Conservation (phyloP, 352 stramenopile genomes). For the Paralagenidium karlingii region DNA sequence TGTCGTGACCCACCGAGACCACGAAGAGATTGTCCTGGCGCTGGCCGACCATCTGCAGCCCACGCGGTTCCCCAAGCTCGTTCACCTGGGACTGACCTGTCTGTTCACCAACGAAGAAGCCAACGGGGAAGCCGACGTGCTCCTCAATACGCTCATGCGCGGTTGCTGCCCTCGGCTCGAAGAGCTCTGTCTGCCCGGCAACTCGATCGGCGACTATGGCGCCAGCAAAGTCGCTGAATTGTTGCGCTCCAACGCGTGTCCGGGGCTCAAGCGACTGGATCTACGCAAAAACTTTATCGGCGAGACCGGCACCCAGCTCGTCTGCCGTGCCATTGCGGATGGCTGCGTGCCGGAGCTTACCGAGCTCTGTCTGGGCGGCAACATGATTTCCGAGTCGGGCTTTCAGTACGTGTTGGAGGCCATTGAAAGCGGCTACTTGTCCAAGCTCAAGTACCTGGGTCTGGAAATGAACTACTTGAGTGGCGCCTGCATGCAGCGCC, state of each 20-base stretch:
- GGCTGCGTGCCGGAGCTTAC: constrained; percentile 48
- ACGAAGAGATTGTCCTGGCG: constrained; percentile 72
- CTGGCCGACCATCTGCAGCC: constrained; percentile 51
- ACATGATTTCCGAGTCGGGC: constrained; percentile 75
- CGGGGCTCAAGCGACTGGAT: constrained; percentile 64
- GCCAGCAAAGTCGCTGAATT: constrained; percentile 72
- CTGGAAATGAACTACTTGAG: constrained; percentile 78
- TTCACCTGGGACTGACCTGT: constrained; percentile 54
- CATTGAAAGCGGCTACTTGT: constrained; percentile 62
- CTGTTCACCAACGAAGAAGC: constrained; percentile 82
- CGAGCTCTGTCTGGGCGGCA: constrained; percentile 69
- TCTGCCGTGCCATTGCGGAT: constrained; percentile 62
- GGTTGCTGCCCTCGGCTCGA: constrained; percentile 64
- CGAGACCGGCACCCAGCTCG: constrained; percentile 58
- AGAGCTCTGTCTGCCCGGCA: constrained; percentile 68
- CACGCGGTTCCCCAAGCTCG: constrained; percentile 39
- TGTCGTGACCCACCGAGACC: constrained; percentile 77
- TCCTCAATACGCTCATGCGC: constrained; percentile 72
- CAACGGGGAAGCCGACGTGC: constrained; percentile 66
- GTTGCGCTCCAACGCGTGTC: constrained; percentile 62
- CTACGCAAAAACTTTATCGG: constrained; percentile 79
- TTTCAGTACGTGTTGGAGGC: constrained; percentile 72
- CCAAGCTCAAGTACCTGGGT: constrained; percentile 50
- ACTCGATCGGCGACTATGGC: constrained; percentile 78
- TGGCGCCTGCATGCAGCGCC: constrained; percentile 34